These are phyloP conservation scores for Linaria vulgaris DNA, from an alignment of 257 asterid genomes.

Conservation along the genomic window DNA sequence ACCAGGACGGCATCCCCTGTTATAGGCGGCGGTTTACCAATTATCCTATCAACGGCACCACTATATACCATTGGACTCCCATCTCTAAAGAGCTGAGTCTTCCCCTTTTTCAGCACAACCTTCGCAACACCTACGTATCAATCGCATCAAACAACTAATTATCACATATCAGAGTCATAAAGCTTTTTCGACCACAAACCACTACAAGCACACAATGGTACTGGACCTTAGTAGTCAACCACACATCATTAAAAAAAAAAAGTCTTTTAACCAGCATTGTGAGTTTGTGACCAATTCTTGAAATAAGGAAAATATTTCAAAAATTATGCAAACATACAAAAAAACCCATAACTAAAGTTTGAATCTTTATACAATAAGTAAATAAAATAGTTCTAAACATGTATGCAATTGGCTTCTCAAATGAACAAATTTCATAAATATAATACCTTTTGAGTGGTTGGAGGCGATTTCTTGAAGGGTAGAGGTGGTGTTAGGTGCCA, in stretches of 20 bases:
- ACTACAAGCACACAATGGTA: too few relatives aligned
- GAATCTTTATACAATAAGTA: too few relatives aligned
- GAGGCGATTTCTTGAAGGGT: slow-evolving; percentile 69
- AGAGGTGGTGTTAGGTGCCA: slow-evolving; percentile 37
- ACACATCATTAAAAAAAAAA: too few relatives aligned
- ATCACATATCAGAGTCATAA: too few relatives aligned
- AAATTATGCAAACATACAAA: background rate
- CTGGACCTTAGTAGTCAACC: too few relatives aligned
- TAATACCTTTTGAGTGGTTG: slow-evolving; percentile 50
- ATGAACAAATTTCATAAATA: too few relatives aligned
- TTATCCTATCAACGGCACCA: slow-evolving; percentile 89
- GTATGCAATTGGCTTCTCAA: too few relatives aligned
- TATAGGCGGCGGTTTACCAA: slow-evolving; percentile 86
- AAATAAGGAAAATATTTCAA: background rate
- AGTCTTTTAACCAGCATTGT: too few relatives aligned
- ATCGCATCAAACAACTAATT: slow-evolving; percentile 20
- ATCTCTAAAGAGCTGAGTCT: slow-evolving; percentile 76
- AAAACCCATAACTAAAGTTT: too few relatives aligned
- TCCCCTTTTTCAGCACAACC: slow-evolving; percentile 90
- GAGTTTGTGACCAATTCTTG: too few relatives aligned
- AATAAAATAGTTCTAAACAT: too few relatives aligned
- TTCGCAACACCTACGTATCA: slow-evolving; percentile 64
- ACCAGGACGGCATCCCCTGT: slow-evolving; percentile 89
- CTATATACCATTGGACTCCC: slow-evolving; percentile 98
- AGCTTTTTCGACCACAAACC: too few relatives aligned